Percentiles rank a stretch among this genome's conserved stretches.
Conservation (phyloP, 345 rosid species). For the Cardiospermum halicacabum region DNA sequence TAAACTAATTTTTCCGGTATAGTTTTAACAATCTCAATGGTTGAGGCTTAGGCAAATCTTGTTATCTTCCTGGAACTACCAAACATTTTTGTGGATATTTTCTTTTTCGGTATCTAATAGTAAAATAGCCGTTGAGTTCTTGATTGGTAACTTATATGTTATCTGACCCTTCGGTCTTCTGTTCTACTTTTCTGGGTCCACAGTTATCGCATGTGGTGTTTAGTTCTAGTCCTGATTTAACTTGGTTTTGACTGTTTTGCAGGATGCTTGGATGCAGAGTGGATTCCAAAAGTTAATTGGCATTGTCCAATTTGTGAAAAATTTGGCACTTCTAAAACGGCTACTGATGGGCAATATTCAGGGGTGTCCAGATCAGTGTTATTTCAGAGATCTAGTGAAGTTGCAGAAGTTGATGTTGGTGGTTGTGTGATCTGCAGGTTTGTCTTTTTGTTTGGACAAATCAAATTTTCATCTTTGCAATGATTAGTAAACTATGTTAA, state of each 20-base stretch:
- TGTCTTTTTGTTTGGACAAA: constrained; percentile 9
- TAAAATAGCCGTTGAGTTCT: neutral
- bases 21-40: neutral
- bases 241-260: constrained; percentile 35
- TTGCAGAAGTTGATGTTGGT: constrained; percentile 76
- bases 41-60: neutral
- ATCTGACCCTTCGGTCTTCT: neutral
- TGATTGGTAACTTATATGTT: neutral
- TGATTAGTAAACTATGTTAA: neutral
- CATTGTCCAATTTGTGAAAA: constrained; percentile 71
- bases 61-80: neutral
- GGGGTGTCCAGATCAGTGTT: constrained; percentile 44
- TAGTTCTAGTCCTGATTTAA: constrained; percentile 11
- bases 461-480: neutral
- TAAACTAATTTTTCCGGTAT: neutral
- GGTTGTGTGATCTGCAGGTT: constrained; percentile 98
- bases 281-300: constrained; percentile 71
- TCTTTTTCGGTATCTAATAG: neutral
- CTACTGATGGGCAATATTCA: constrained; percentile 33
- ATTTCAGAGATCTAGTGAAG: constrained; percentile 65
- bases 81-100: neutral
- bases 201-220: neutral
- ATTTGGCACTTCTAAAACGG: constrained; percentile 34
- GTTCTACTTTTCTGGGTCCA: neutral
- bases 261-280: constrained; percentile 73